A percentile compares a stretch with the other conserved stretches of the same genome.
phyloP scores from a whole-genome alignment of 768 basidiomycete species.

The Lentinula sp. region DNA sequence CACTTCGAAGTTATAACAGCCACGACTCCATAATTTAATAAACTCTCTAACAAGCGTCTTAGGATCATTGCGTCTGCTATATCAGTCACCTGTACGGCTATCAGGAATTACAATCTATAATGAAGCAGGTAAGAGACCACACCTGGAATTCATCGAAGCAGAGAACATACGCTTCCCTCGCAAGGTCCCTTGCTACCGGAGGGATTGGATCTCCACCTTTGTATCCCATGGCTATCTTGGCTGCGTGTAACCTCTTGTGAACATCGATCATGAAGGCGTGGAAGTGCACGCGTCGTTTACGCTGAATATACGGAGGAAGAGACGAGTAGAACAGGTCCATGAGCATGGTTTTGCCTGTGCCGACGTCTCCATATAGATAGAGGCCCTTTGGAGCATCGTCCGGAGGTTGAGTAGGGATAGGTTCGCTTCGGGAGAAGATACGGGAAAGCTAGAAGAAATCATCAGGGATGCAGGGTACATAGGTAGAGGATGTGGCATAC shows the following conservation, averaged over 20 bases:
- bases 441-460: constrained; percentile 35
- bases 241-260: constrained; percentile 84
- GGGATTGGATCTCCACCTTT: constrained; percentile 76
- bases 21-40: constrained; percentile 85
- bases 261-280: constrained; percentile 99
- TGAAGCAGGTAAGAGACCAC: constrained; percentile 15
- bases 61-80: constrained; percentile 99
- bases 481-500: constrained; percentile 20
- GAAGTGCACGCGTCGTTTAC: constrained; percentile 91
- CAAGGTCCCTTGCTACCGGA: constrained; percentile 84
- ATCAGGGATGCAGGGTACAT: constrained; percentile 18
- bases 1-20: constrained; percentile 98
- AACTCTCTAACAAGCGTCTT: constrained; percentile 77
- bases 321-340: constrained; percentile 97
- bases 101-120: background rate
- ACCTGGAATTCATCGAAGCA: constrained; percentile 99
- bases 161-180: constrained; percentile 75
- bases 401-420: constrained; percentile 34
- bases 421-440: constrained; percentile 33
- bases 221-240: constrained; percentile 66
- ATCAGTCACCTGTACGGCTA: constrained; percentile 69
- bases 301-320: constrained; percentile 56
- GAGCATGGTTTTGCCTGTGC: constrained; percentile 97
- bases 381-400: constrained; percentile 72
- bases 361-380: constrained; percentile 95